Conservation (phyloP, 163 green algal genomes). For the Prototheca wickerhamii region DNA sequence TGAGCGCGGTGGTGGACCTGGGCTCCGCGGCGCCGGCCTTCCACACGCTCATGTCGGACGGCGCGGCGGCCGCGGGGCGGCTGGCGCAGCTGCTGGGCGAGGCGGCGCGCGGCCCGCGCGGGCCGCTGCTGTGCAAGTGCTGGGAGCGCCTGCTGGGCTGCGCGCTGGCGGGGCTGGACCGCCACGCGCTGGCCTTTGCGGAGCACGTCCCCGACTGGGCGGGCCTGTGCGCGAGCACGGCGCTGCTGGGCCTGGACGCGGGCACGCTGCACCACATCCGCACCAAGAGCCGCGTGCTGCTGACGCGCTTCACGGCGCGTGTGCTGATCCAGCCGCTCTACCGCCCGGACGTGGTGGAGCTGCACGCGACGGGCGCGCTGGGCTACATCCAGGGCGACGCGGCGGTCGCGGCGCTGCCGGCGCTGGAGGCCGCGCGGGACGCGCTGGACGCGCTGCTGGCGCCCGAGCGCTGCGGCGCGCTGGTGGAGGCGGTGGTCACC, state of each 20-base stretch:
- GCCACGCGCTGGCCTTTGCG: constrained; percentile 34
- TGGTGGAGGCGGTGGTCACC: constrained; percentile 35
- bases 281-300: constrained; percentile 30
- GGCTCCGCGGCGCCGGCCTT: constrained; percentile 28
- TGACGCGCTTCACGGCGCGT: constrained; percentile 35
- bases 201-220: constrained; percentile 48
- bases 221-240: constrained; percentile 28
- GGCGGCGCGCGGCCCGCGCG: background rate
- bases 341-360: constrained; percentile 38
- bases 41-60: constrained; percentile 28
- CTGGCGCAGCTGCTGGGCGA: constrained; percentile 7
- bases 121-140: constrained; percentile 19
- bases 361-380: background rate
- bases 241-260: constrained; percentile 26
- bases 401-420: constrained; percentile 11
- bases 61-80: constrained; percentile 20
- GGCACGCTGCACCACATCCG: constrained; percentile 14
- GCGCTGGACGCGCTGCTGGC: constrained; percentile 31
- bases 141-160: constrained; percentile 38
- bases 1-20: constrained; percentile 35
- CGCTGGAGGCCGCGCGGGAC: constrained; percentile 5
- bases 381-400: background rate
- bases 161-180: constrained; percentile 30
- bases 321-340: constrained; percentile 60
- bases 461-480: constrained; percentile 21